Evolutionary conservation across 306 rosid species (phyloP), one percentile per base, ranked within the genome.

Genomic region (Hippophae rhamnoides): DNA sequence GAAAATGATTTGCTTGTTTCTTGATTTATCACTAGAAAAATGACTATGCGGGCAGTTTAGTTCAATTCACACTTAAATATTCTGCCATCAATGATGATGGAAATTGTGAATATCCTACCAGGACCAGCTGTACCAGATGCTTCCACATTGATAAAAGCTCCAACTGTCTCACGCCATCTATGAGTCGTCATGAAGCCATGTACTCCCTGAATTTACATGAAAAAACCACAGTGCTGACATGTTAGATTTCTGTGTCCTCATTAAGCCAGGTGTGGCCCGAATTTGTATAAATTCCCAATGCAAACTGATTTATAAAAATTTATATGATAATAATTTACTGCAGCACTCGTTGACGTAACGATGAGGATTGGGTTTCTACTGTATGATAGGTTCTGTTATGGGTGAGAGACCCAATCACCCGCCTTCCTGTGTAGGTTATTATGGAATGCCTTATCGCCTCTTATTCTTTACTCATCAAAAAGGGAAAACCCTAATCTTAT

Each of bases 151-250:
- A 93, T 79, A 74, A 74, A 74, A 73, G 97, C 99, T 76, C 99
- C 99, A 68, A 93, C 79, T 10, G 90, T 82, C 54, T 88, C 77
- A 58, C 60, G 88, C 99, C 99, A 93, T 67, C 79, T 77, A 80
- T 93, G 79, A 43, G 86, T 82, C 84, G 75, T 86, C 95, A 93
- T 93, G 80, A 93, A 93, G 40, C 99, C 99, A 74, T 93, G 99
- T 27, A 97, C 50, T 64, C 90, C 99, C 99, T 92, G 72, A 62
- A 62, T 70, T 57, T 81, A 64, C 51, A 71, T 43, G 60, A 58
- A 61, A 18, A 68, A 76, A 76, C 13, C 58, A 58, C 38, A 31
- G 38, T 31, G 5, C 38, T 31, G 38, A 31, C 38, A 31, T 31
- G 38, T 31, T 31, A 31, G 38, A 31, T 31, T 31, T 31, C 38